Conservation (phyloP, 495 filamentous ascomycete genomes). For the Penicillium macrosclerotiorum region DNA sequence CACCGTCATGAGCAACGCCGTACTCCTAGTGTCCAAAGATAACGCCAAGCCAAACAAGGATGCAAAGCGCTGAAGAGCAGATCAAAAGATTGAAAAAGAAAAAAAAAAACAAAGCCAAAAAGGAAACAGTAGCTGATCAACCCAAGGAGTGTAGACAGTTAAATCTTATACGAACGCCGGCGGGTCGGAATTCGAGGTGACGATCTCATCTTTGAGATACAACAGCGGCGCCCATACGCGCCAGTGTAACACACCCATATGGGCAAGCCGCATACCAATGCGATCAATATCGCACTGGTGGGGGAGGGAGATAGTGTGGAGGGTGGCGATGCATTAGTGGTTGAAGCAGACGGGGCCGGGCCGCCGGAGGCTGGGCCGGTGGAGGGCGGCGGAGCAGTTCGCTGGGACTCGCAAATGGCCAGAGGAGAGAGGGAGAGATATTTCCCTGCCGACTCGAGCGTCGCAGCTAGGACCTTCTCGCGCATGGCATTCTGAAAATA, state of each 20-base stretch:
- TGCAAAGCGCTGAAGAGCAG: conserved; percentile 42
- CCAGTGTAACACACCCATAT: conserved; percentile 83
- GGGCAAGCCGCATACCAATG: conserved; percentile 70
- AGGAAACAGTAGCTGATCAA: not conserved
- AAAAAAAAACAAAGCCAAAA: conserved; percentile 7
- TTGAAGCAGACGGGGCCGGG: not conserved
- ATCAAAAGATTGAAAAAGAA: conserved; percentile 4
- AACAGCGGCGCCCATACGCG: conserved; percentile 75
- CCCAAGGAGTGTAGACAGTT: not conserved
- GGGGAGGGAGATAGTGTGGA: conserved; percentile 6
- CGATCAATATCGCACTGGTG: conserved; percentile 57
- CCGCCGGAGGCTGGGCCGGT: conserved; percentile 2
- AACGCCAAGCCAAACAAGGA: conserved; percentile 12
- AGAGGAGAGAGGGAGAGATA: conserved; percentile 44
- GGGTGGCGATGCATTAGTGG: conserved; percentile 4
- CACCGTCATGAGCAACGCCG: too few relatives aligned
- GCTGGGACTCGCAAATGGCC: conserved; percentile 48
- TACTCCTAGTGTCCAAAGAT: not conserved
- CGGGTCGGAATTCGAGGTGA: conserved; percentile 19
- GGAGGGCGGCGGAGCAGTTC: conserved; percentile 21
- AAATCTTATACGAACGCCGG: conserved; percentile 11
- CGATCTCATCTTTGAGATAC: conserved; percentile 49
- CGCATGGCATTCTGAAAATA: conserved; percentile 34
- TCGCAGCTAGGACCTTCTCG: conserved; percentile 35
- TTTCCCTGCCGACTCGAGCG: conserved; percentile 30